Evolutionary conservation across 176 grass and related monocot genomes (phyloP).

Genomic region (Eragrostis curvula): DNA sequence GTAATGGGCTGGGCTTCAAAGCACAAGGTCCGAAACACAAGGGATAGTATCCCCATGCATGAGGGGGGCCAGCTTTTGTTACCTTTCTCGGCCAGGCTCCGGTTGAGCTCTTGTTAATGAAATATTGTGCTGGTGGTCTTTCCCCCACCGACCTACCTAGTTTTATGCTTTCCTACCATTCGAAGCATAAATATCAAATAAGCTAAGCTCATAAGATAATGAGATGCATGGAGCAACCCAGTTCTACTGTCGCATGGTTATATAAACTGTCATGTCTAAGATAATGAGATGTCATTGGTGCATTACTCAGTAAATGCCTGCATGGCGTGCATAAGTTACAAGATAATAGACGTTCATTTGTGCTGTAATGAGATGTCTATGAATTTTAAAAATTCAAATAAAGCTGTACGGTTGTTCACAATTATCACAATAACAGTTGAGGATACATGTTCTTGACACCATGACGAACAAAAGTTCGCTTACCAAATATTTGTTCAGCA

Average conservation of each 20-base stretch:
- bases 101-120: too few species aligned
- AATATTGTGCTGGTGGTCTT: too few species aligned
- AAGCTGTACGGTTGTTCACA: neutral
- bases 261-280: slow-evolving; percentile 12
- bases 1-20: too few species aligned
- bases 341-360: slow-evolving; percentile 18
- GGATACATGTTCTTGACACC: neutral
- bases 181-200: slow-evolving; percentile 10
- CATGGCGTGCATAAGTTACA: slow-evolving; percentile 20
- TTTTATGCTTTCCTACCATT: neutral
- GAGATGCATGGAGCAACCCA: slow-evolving; percentile 22
- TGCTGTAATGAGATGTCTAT: slow-evolving; percentile 9
- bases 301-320: neutral
- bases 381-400: slow-evolving; percentile 15
- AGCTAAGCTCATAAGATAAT: slow-evolving; percentile 8
- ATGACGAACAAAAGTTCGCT: slow-evolving; percentile 19
- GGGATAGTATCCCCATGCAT: too few species aligned
- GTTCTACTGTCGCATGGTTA: neutral
- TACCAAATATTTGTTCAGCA: slow-evolving; percentile 67
- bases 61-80: too few species aligned
- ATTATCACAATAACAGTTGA: slow-evolving; percentile 13
- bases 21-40: too few species aligned
- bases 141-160: too few species aligned
- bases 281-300: slow-evolving; percentile 7
- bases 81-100: too few species aligned